A percentile compares a stretch with the other conserved stretches of the same genome.
Conservation (phyloP, 2,329 filamentous ascomycete species). For the Teratosphaeria epicoccoides region DNA sequence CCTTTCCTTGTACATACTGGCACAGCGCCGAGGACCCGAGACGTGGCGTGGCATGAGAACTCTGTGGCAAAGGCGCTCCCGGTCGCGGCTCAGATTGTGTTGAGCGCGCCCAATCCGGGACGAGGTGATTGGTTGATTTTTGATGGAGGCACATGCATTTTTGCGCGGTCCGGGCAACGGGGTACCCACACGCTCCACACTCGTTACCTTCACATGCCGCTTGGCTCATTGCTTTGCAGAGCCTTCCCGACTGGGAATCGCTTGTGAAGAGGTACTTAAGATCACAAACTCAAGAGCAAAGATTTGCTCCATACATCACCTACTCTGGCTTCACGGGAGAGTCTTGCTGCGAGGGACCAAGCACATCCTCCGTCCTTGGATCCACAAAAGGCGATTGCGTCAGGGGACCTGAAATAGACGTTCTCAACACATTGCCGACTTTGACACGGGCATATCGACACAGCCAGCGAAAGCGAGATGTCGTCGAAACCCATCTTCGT, state of each 20-base stretch:
- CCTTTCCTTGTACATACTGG: background rate
- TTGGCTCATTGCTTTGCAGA: background rate
- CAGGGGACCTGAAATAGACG: background rate
- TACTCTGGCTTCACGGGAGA: background rate
- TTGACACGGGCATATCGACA: conserved; percentile 3
- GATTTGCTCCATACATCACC: background rate
- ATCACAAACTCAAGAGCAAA: background rate
- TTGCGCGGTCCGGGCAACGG: background rate
- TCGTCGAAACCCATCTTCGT: conserved; percentile 77
- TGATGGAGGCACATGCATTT: background rate
- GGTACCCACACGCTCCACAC: background rate
- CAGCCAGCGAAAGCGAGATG: conserved; percentile 38
- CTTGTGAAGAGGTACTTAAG: background rate
- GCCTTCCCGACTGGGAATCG: background rate
- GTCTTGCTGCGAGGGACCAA: background rate
- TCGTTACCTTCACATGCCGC: background rate
- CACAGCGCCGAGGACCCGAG: background rate
- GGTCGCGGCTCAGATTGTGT: background rate
- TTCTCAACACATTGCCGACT: background rate
- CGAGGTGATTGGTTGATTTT: background rate
- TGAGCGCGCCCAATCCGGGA: background rate
- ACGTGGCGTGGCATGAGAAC: background rate
- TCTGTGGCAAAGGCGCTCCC: background rate
- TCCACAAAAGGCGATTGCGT: background rate
- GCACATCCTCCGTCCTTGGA: background rate